Base-by-base conservation (phyloP, 768 basidiomycete species). In the Crucibulum laeve region DNA sequence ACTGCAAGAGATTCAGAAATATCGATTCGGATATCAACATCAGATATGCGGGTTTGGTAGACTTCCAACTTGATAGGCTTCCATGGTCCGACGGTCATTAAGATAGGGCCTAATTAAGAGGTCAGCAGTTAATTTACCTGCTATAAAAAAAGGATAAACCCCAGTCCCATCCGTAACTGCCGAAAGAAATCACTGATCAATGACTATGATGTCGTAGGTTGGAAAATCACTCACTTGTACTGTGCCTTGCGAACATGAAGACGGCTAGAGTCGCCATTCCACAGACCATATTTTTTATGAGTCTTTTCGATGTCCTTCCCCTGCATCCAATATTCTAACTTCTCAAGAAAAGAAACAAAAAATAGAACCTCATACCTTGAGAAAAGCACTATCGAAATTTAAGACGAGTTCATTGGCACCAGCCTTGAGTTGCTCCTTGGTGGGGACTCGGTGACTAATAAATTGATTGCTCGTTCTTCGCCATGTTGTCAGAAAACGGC, bases 251-350 rank as follows among this genome's bases (percentile, higher is more conserved):
- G 79, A 18, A 94, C 87, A 57, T 94, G 90, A 23, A 96, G 69
- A 33, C 94, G 79, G 54, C 87, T 89, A 0, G 88, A 82, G 58
- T 95, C 91, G 6, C 95, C 94, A 54, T 96, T 97, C 93, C 90
- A 93, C 5, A 87, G 65, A 2, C 69, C 58, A 13, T 77, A 55
- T 58, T 82, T 87, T 11, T 71, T 77, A 43, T 85, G 69, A 22
- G 72, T 56, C 49, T 79, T 78, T 56, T 94, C 88, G 10, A 88
- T 67, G 38, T 79, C 76, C 54, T 84, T 80, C 21, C 91, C 93
- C 81, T 86, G 38, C 14, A n/a, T 40, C 19, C 11, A 18, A 10
- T 14, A 21, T 19, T 4, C 22, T 37, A 14, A 35, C 36, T 38
- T 17, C 42, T 21, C 25, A 17, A 21, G 21, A 43, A 26, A 34